Evolutionary conservation across 108 stramenopile species (phyloP), one percentile per base, ranked within the genome.

Genomic region (Fragilariopsis cylindrus): DNA sequence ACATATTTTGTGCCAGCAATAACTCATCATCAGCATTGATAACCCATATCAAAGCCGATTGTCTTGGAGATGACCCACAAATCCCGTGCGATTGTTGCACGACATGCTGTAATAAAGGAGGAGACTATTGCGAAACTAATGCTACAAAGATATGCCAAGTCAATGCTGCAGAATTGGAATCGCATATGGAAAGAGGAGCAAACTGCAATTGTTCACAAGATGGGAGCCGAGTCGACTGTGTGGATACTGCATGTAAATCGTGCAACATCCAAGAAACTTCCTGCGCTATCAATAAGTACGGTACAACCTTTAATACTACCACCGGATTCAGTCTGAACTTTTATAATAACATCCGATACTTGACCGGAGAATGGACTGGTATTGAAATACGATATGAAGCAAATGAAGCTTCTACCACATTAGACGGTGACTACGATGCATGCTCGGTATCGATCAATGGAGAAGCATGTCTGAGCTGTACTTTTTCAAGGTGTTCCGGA

Each of bases 81-180:
- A 53, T 53, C 52, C 52, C 52, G 12, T 53, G 52, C n/a, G 52
- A 53, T n/a, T 53, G 52, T 53, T 53, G 52, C 52, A 53, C 52
- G 15, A 15, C 52, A 53, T 53, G 52, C 52, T 53, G 52, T n/a
- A 53, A 53, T 15, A 53, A 12, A 53, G 52, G 52, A 53, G 52
- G 52, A 53, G 15, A n/a, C 52, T 12, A 53, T 15, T 53, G 52
- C n/a, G 15, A 12, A 12, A 53, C 52, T 53, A 53, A 53, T 53
- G 52, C n/a, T 15, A 53, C 52, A 1, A n/a, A 12, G 15, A 53
- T 53, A n/a, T 53, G 52, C n/a, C 15, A 53, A n/a, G 15, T n/a
- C 12, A 53, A 53, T 15, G 52, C n/a, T 53, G 52, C 12, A 15
- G 52, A 12, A 1, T 53, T 53, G 15, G 15, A 53, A n/a, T 53